These are phyloP conservation scores for Taiwanofungus camphoratus DNA, from an alignment of 1,284 basidiomycete species.

Conservation along the genomic window DNA sequence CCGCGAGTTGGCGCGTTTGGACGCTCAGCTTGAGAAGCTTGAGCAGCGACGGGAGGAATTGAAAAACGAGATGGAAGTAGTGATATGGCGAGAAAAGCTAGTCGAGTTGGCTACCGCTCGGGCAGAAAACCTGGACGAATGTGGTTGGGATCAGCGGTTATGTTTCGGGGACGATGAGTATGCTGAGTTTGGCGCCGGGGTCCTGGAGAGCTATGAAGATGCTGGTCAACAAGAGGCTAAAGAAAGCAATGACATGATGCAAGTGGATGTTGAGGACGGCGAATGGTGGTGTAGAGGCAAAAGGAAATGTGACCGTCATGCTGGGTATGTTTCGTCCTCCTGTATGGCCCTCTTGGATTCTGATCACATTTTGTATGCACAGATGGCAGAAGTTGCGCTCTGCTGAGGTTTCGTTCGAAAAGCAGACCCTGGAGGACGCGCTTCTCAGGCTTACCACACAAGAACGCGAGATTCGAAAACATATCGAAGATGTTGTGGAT, in stretches of 20 bases:
- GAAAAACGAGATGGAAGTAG: conserved; percentile 60
- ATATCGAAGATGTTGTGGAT: conserved; percentile 63
- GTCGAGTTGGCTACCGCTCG: conserved; percentile 59
- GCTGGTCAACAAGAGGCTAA: conserved; percentile 20
- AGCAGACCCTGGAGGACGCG: conserved; percentile 58
- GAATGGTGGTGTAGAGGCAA: conserved; percentile 75
- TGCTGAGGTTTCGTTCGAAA: conserved; percentile 68
- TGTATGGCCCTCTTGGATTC: conserved; percentile 2
- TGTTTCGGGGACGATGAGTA: conserved; percentile 75
- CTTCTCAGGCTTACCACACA: conserved; percentile 57
- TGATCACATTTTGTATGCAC: conserved; percentile 6
- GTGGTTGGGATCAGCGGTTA: conserved; percentile 83
- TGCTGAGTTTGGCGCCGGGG: conserved; percentile 54
- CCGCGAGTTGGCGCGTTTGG: conserved; percentile 49
- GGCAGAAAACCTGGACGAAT: conserved; percentile 53
- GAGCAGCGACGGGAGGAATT: conserved; percentile 54
- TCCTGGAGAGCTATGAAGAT: conserved; percentile 64
- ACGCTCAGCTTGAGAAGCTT: conserved; percentile 45
- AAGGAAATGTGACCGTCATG: conserved; percentile 72
- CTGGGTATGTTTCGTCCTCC: conserved; percentile 41
- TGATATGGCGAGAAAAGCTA: conserved; percentile 61
- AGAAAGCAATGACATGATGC: conserved; percentile 34
- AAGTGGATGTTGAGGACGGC: conserved; percentile 39
- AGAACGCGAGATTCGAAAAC: conserved; percentile 68
- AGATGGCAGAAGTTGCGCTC: conserved; percentile 77